Evolutionary conservation across 495 filamentous ascomycete genomes (phyloP), one percentile per base, ranked within the genome.

Genomic region (Daldinia loculata): DNA sequence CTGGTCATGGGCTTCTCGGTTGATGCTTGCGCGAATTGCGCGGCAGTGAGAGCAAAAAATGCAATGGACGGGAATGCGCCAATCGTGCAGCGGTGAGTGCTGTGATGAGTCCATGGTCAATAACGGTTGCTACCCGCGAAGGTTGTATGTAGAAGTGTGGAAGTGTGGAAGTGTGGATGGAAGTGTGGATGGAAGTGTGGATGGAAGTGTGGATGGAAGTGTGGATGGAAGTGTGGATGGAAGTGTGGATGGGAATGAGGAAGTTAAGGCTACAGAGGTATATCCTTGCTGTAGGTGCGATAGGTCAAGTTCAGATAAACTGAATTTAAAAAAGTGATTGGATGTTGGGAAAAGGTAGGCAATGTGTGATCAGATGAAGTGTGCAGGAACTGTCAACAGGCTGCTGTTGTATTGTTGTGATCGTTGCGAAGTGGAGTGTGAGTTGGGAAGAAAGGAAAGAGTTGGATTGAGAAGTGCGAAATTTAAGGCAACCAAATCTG

Each of bases 71-170:
- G 30, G 45, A 27, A n/a, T 30, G 6, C 41, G 67, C 71, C 71
- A 67, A 11, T 71, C 22, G 38, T 71, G 69, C 26, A 43, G 30
- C 30, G 14, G 14, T 1, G 32, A 58, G 5, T 27, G 69, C 26
- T 56, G 30, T 45, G 14, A 22, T 0, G 32, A 58, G 1, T 27
- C 26, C 70, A 75, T 72, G 55, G 66, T 75, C 56, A 72, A 66
- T 38, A 36, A 30, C 19, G 29, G 36, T 52, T 32, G 15, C 51
- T n/a, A 45, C 38, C 36, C 39, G 15, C 3, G n/a, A 50, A 38
- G 15, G 6, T 45, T 26, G 38, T 45, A 39, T 11, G 8, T 24
- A n/a, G n/a, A n/a, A n/a, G n/a, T n/a, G n/a, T n/a, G n/a, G n/a
- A n/a, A n/a, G n/a, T n/a, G n/a, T n/a, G 50, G 9, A 30, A 56